Base-by-base conservation (phyloP, 169 alveolate species). In the Theileria sp. region DNA sequence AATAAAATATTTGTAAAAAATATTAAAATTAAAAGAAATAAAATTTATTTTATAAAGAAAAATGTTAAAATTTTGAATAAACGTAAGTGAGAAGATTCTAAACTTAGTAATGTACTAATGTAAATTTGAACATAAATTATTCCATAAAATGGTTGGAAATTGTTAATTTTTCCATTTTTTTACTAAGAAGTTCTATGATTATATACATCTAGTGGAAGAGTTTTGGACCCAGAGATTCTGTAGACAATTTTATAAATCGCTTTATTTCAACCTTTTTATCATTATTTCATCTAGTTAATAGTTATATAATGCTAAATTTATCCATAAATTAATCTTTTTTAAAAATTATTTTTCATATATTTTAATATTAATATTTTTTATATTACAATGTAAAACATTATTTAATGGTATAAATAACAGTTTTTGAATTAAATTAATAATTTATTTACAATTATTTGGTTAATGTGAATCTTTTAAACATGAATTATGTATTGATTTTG, bases 401-500 rank as follows among this genome's bases (percentile, higher is more conserved):
- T 3, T 32, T 3, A 32, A 32, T 32, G 8, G 1, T 32, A 32
- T 32, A 32, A 32, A 32, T 32, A n/a, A n/a, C n/a, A 3, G 36
- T 32, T 32, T 32, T 32, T 32, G 36, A 32, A 32, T 32, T 5
- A 32, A 32, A 32, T 32, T 32, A 32, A 5, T 19, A n/a, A 7
- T n/a, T 2, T 3, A 3, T 58, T 58, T 17, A 1, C 26, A 17
- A 6, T 58, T 13, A 58, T 58, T 6, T 21, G 28, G 3, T 8
- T 1, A 58, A 5, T 13, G 67, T 58, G 36, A 1, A 17, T 8
- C 58, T 23, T 79, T 44, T 67, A 79, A 38, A 69, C 36, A 75
- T 3, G 72, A 28, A 62, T 25, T 44, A 38, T 23, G 23, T 13
- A 9, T 21, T 25, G 0, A 17, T 0, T 61, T 32, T 32, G 72